phyloP scores from a whole-genome alignment of 495 filamentous ascomycete genomes.

The Penicillium maclennaniae region DNA sequence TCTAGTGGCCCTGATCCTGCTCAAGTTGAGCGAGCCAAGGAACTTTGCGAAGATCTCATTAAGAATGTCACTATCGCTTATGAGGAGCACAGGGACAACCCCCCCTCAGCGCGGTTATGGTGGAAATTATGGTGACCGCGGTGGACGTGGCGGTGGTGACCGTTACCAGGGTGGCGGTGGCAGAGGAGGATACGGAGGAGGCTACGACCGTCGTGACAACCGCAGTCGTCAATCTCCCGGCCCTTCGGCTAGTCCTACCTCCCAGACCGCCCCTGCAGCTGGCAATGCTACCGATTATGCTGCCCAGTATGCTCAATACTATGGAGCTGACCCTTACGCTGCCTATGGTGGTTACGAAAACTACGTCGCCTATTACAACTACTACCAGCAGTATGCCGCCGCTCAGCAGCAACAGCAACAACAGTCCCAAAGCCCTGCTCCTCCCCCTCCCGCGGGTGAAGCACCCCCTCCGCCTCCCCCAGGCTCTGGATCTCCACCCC shows the following conservation, averaged over 20 bases:
- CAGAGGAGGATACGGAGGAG: conserved; percentile 31
- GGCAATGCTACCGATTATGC: conserved; percentile 54
- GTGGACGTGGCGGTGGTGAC: conserved; percentile 26
- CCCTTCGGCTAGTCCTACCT: conserved; percentile 35
- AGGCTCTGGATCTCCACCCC: conserved; percentile 65
- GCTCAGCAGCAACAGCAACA: conserved; percentile 44
- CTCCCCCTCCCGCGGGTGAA: conserved; percentile 57
- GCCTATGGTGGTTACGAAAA: conserved; percentile 84
- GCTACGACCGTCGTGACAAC: conserved; percentile 32
- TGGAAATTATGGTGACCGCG: conserved; percentile 44
- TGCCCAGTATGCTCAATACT: conserved; percentile 83
- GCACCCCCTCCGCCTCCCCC: conserved; percentile 61
- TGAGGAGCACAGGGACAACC: conserved; percentile 81
- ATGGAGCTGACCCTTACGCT: conserved; percentile 80
- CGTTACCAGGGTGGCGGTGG: conserved; percentile 30
- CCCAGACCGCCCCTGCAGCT: conserved; percentile 30
- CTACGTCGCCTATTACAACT: conserved; percentile 65
- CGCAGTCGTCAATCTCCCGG: conserved; percentile 37
- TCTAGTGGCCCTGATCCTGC: conserved; percentile 71
- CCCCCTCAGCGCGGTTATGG: conserved; percentile 64
- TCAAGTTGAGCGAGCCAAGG: conserved; percentile 82
- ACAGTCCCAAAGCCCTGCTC: conserved; percentile 43
- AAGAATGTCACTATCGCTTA: conserved; percentile 80
- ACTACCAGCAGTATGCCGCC: conserved; percentile 62
- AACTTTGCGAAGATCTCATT: conserved; percentile 82